Percentiles rank a stretch among this genome's conserved stretches.
Conservation (phyloP, 75 land plant genomes). For the Gnetum montanum region DNA sequence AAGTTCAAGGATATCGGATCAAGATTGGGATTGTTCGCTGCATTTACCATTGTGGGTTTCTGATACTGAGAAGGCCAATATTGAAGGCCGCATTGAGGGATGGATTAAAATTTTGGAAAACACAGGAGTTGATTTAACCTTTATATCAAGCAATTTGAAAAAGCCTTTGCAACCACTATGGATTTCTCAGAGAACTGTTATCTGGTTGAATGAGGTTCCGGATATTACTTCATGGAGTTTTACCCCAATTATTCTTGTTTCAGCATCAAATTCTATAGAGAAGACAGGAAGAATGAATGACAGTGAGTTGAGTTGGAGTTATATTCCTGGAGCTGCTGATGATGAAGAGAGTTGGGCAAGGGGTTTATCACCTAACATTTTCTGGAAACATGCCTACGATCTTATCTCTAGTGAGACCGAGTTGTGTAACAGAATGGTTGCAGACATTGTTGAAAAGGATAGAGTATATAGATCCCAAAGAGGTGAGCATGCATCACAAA, state of each 20-base stretch:
- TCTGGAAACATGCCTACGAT: conserved; percentile 77
- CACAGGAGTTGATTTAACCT: conserved; percentile 66
- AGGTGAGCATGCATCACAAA: conserved; percentile 72
- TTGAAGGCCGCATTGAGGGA: conserved; percentile 49
- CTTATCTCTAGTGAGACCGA: conserved; percentile 58
- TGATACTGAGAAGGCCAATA: conserved; percentile 55
- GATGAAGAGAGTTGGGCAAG: conserved; percentile 99
- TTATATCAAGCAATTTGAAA: conserved; percentile 39
- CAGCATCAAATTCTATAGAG: conserved; percentile 59
- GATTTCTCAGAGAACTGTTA: conserved; percentile 82
- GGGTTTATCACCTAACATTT: conserved; percentile 70
- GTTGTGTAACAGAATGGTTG: conserved; percentile 68
- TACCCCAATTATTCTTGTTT: conserved; percentile 83
- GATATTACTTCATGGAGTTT: conserved; percentile 71
- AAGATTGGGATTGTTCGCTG: conserved; percentile 78
- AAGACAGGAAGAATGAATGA: conserved; percentile 39
- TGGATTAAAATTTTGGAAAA: conserved; percentile 64
- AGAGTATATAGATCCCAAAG: conserved; percentile 66
- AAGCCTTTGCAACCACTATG: conserved; percentile 89
- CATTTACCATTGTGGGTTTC: conserved; percentile 96
- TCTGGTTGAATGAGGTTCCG: conserved; percentile 97
- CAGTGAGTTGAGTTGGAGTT: conserved; percentile 83
- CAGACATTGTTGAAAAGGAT: conserved; percentile 82
- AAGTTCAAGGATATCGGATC: too few species aligned
- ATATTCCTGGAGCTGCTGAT: conserved; percentile 96